phyloP scores from a whole-genome alignment of 306 rosid genomes.

The Cicer judaicum region DNA sequence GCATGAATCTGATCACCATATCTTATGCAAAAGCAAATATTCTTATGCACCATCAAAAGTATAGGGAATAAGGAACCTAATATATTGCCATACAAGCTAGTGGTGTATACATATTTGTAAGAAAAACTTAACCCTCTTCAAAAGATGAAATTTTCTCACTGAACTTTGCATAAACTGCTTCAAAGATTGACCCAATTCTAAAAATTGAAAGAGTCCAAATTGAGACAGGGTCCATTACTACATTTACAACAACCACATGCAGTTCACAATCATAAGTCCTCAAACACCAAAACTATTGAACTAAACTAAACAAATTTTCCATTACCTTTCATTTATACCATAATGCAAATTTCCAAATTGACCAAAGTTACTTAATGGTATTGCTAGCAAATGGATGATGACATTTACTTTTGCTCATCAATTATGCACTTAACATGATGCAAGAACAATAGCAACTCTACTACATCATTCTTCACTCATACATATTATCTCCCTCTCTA shows the following conservation, averaged over 20 bases:
- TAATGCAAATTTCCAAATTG: constrained; percentile 40
- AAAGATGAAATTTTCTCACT: constrained; percentile 28
- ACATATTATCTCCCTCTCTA: constrained; percentile 9
- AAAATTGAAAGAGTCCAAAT: constrained; percentile 39
- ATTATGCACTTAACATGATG: constrained; percentile 41
- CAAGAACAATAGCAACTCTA: constrained; percentile 36
- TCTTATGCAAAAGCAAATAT: constrained; percentile 53
- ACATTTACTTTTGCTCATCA: constrained; percentile 35
- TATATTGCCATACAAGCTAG: constrained; percentile 21
- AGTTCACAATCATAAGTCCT: constrained; percentile 50
- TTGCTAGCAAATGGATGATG: constrained; percentile 35
- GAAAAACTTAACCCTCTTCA: constrained; percentile 21
- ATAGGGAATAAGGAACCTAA: constrained; percentile 45
- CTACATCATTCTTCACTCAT: constrained; percentile 1
- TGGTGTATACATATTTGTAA: constrained; percentile 3
- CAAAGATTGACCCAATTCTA: constrained; percentile 36
- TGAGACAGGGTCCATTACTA: constrained; percentile 53
- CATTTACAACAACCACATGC: constrained; percentile 75
- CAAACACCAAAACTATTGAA: constrained; percentile 23
- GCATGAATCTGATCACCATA: constrained; percentile 45
- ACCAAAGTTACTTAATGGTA: constrained; percentile 45
- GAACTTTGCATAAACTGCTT: constrained; percentile 25
- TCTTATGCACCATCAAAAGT: constrained; percentile 51
- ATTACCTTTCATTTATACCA: constrained; percentile 29
- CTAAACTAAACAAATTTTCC: constrained; percentile 35